These are phyloP conservation scores for Penicillium janthinellum DNA, from an alignment of 2,329 filamentous ascomycete species.

Conservation along the genomic window DNA sequence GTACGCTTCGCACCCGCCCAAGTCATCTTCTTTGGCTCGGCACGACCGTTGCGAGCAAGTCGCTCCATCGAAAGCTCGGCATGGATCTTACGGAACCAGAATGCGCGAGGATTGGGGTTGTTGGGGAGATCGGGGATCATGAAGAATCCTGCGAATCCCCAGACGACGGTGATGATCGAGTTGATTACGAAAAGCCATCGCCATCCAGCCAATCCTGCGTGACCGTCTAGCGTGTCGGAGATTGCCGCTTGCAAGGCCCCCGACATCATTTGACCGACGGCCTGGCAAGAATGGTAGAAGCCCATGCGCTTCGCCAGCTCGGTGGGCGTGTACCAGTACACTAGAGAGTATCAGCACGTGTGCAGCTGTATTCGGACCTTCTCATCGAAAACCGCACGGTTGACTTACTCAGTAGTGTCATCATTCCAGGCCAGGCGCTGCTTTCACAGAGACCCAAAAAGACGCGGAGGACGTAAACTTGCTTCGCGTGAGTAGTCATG, in stretches of 20 bases:
- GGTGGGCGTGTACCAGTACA: constrained; percentile 44
- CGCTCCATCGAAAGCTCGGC: constrained; percentile 48
- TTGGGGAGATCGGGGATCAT: constrained; percentile 46
- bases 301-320: constrained; percentile 38
- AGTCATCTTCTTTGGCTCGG: constrained; percentile 50
- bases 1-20: constrained; percentile 50
- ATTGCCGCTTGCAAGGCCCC: constrained; percentile 37
- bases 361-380: neutral
- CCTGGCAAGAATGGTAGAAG: constrained; percentile 36
- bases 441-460: constrained; percentile 35
- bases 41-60: constrained; percentile 48
- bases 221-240: constrained; percentile 34
- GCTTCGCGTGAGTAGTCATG: constrained; percentile 31
- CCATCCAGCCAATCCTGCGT: constrained; percentile 37
- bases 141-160: constrained; percentile 38
- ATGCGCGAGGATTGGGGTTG: constrained; percentile 27
- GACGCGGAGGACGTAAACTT: constrained; percentile 34
- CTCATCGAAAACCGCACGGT: neutral
- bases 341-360: constrained; percentile 2
- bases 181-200: constrained; percentile 44
- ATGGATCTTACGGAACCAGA: constrained; percentile 50
- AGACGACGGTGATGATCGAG: constrained; percentile 41
- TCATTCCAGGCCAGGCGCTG: constrained; percentile 35
- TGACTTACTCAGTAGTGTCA: constrained; percentile 33
- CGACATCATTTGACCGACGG: constrained; percentile 35